Base-by-base conservation (phyloP, 1,139 yeast species). In the Yamadazyma triangularis region DNA sequence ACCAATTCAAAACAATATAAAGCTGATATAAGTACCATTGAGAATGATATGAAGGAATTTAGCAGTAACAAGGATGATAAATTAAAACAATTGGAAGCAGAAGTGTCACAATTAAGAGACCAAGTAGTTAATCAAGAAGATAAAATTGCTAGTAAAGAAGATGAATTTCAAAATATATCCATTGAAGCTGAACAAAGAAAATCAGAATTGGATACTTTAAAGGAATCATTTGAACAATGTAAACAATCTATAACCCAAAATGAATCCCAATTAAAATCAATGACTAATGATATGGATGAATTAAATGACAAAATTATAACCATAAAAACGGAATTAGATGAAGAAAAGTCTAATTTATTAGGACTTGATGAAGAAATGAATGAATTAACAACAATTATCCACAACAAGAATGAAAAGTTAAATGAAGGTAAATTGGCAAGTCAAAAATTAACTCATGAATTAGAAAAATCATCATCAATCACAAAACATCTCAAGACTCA, bases 21-120 rank as follows among this genome's bases (percentile, higher is more conserved):
- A 25, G 34, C 38, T 1, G 85, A 79, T 25, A 72, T 86, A n/a
- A 41, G 48, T 7, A 53, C 53, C 5, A 79, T 86, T 34, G 87
- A 84, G 48, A 71, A 64, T 21, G 98, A 93, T 53, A 85, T 88
- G 65, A 65, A 69, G 31, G 98, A 93, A 45, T 89, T 89, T 53
- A 77, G 75, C 38, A 67, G 64, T 33, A 85, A 93, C 53, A 89
- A 88, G 45, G 87, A 89, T 1, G 73, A 81, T 1, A 93, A 91
- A 53, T 66, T 93, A 36, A 75, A 77, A 33, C 76, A 83, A 42
- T 61, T 93, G 33, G 76, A 79, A 46, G 46, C 53, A 15, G 89
- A 84, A 41, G 64, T 83, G 9, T 49, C 51, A 2, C 28, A 39
- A 4, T 51, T 81, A 28, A 58, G 68, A 13, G 41, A 49, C 9